Evolutionary conservation across 805 yeast genomes (phyloP), one percentile per base, ranked within the genome.

Genomic region (Yarrowia sp.): DNA sequence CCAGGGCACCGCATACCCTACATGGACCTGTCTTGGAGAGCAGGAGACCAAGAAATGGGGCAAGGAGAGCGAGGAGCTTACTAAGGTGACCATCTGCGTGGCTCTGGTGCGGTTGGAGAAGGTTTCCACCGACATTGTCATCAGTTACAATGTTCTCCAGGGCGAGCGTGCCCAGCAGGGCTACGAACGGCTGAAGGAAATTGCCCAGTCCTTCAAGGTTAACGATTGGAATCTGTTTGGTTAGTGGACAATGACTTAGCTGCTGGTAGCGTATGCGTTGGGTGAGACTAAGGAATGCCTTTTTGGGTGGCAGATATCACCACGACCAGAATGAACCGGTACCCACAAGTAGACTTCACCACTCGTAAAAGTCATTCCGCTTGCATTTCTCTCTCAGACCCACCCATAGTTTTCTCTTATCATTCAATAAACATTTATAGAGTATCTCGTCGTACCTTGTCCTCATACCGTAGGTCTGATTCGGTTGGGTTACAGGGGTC

Each of bases 81-180:
- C 81, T 16, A 76, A 81, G 7, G 79, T 88, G 50, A 82, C 84
- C 14, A 78, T 87, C 14, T 81, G 88, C 15, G 72, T 89, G n/a
- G 89, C 86, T 0, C 75, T 90, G 52, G 77, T 89, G 42, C 79
- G 93, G 68, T 72, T 89, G 35, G 72, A 75, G 11, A 81, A 81
- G 61, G 85, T 79, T 0, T 79, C 78, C 2, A 87, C 93, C 0
- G 97, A 90, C 77, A 80, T 87, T 3, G 74, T 89, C 49, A 75
- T 90, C 14, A 82, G 89, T 3, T 81, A 84, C 73, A 88, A 89
- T 71, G 81, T 87, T 14, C 36, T 45, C 14, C 8, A 59, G 52
- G 52, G 35, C 35, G 65, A 59, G 41, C 50, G 65, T 5, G 46
- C 45, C 5, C 26, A 48, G 40, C 12, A 48, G 46, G 67, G 67